Percentiles rank a stretch among this genome's conserved stretches.
These are phyloP conservation scores for Musa troglodytarum DNA, from an alignment of 176 grass and related monocot genomes.

Conservation along the genomic window DNA sequence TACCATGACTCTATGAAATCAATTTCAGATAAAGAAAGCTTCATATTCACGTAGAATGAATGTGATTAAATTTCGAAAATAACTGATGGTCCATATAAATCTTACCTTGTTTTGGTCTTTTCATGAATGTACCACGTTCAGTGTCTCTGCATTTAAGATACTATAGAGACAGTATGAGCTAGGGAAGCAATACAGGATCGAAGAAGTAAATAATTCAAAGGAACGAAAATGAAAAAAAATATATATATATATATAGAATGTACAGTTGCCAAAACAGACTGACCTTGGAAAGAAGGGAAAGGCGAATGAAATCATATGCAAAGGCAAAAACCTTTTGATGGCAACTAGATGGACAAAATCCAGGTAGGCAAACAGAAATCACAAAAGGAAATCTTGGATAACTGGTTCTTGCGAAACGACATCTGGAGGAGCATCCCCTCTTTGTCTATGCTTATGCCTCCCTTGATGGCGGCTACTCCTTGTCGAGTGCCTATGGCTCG, in stretches of 20 bases:
- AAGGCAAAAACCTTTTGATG: not conserved
- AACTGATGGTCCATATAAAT: too few species aligned
- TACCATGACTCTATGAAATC: too few species aligned
- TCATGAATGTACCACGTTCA: too few species aligned
- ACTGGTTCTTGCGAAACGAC: constrained; percentile 41
- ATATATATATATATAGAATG: not conserved
- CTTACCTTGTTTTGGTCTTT: too few species aligned
- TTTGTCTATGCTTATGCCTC: constrained; percentile 60
- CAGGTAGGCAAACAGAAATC: not conserved
- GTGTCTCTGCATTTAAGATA: too few species aligned
- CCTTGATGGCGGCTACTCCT: constrained; percentile 35
- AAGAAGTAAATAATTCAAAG: not conserved
- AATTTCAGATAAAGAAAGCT: too few species aligned
- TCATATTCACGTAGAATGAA: too few species aligned
- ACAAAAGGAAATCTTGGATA: constrained; percentile 94
- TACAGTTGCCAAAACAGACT: not conserved
- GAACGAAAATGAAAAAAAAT: not conserved
- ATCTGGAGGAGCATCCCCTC: constrained; percentile 24
- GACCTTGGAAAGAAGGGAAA: not conserved
- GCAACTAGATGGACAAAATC: not conserved
- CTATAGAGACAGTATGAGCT: too few species aligned
- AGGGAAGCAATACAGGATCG: too few species aligned
- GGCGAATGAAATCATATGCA: not conserved
- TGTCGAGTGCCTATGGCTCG: constrained; percentile 38
- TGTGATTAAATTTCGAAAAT: too few species aligned